Conservation (phyloP, 75 land plant genomes). For the Sequoia sempervirens region DNA sequence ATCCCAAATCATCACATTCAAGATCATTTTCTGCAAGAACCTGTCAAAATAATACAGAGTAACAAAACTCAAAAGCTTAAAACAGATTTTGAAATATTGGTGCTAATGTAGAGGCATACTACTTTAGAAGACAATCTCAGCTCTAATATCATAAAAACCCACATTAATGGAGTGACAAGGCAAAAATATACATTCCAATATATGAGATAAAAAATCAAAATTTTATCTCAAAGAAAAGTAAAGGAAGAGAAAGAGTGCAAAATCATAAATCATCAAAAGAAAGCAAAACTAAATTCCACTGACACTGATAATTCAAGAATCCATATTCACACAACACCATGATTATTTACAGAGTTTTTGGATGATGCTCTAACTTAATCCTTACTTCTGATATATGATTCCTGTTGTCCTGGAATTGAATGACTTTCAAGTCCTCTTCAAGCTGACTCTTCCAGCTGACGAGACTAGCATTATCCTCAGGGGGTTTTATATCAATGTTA, state of each 20-base stretch:
- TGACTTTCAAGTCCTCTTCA: conserved; percentile 25
- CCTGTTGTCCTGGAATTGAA: conserved; percentile 27
- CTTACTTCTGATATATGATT: conserved; percentile 21
- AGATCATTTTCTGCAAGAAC: conserved; percentile 31
- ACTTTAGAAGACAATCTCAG: background rate
- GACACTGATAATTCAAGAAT: no score
- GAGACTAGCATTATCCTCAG: conserved; percentile 13
- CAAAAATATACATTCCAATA: background rate
- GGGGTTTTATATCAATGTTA: conserved; percentile 19
- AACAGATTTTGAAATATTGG: no score
- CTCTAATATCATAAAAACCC: background rate
- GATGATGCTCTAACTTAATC: background rate
- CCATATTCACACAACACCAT: background rate
- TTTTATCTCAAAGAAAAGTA: background rate
- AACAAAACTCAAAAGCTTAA: background rate
- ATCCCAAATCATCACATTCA: conserved; percentile 32
- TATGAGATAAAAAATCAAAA: no score
- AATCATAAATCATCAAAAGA: no score
- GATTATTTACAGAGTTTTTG: background rate
- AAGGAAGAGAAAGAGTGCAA: background rate
- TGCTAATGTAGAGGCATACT: background rate
- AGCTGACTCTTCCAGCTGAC: conserved; percentile 28
- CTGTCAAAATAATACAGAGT: conserved; percentile 5
- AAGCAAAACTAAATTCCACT: no score
- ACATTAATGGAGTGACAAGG: background rate